Evolutionary conservation across 2,329 filamentous ascomycete genomes (phyloP).

Genomic region (Talaromyces albobiverticillius): DNA sequence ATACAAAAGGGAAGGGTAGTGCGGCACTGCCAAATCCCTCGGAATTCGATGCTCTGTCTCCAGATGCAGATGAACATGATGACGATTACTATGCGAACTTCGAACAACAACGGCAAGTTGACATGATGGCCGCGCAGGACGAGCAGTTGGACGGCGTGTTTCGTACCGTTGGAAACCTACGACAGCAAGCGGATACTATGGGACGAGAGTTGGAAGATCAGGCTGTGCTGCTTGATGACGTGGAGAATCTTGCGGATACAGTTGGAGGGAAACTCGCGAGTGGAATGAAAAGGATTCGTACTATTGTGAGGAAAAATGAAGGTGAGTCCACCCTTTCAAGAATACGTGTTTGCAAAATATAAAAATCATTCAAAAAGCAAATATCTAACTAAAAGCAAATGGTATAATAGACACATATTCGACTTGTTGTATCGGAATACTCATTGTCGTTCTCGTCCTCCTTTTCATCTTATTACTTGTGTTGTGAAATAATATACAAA

Average conservation of each 20-base stretch:
- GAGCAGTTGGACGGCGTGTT: constrained; percentile 90
- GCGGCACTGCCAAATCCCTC: constrained; percentile 58
- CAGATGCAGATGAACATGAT: constrained; percentile 30
- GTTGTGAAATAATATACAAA: constrained; percentile 44
- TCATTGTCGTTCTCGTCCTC: constrained; percentile 86
- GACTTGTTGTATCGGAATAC: constrained; percentile 83
- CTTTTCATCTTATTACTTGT: constrained; percentile 74
- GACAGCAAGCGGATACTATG: constrained; percentile 92
- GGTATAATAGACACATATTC: constrained; percentile 63
- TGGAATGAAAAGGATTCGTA: constrained; percentile 80
- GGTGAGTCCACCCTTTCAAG: constrained; percentile 54
- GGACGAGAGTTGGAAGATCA: constrained; percentile 95
- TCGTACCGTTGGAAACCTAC: constrained; percentile 83
- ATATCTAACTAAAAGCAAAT: constrained; percentile 5
- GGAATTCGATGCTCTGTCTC: constrained; percentile 48
- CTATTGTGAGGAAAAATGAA: constrained; percentile 86
- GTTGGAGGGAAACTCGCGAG: constrained; percentile 82
- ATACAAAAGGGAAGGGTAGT: constrained; percentile 19
- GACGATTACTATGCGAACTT: constrained; percentile 70
- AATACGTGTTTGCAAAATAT: neutral
- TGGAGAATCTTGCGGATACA: constrained; percentile 80
- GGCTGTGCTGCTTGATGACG: constrained; percentile 78
- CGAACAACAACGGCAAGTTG: constrained; percentile 84
- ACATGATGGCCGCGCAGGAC: constrained; percentile 95
- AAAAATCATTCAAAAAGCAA: neutral